Conservation (phyloP, 2,329 filamentous ascomycete genomes). For the Cordyceps cateniannulata region DNA sequence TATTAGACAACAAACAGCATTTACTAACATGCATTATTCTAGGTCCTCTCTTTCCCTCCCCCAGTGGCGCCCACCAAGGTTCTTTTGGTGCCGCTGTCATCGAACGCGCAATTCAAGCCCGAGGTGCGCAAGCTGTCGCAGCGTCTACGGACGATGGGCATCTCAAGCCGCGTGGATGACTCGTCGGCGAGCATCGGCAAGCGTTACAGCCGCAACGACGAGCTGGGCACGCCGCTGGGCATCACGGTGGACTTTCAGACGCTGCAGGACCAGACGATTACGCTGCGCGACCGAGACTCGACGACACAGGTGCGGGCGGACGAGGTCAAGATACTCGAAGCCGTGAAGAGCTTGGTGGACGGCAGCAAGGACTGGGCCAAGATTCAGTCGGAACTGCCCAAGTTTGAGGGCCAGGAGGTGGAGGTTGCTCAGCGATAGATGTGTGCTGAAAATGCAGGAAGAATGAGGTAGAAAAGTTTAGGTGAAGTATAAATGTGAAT, state of each 20-base stretch:
- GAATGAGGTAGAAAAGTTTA: background rate
- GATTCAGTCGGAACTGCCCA: constrained; percentile 69
- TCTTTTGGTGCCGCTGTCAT: constrained; percentile 81
- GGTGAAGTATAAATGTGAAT: constrained; percentile 14
- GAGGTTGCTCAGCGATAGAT: constrained; percentile 33
- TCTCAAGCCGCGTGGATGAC: constrained; percentile 84
- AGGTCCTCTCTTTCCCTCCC: constrained; percentile 49
- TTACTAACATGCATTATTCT: constrained; percentile 11
- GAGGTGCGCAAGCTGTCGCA: constrained; percentile 65
- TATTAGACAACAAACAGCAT: too few relatives aligned
- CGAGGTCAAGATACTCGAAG: constrained; percentile 71
- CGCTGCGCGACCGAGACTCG: constrained; percentile 82
- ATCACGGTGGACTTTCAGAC: constrained; percentile 97
- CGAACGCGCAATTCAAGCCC: constrained; percentile 74
- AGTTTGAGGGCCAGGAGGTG: constrained; percentile 72
- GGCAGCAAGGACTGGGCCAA: constrained; percentile 57
- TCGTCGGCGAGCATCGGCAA: constrained; percentile 90
- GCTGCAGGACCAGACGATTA: constrained; percentile 78
- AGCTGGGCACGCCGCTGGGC: constrained; percentile 88
- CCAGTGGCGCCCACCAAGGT: constrained; percentile 91
- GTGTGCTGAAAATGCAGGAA: background rate
- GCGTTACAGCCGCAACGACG: constrained; percentile 90
- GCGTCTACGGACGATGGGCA: constrained; percentile 66
- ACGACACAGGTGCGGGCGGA: constrained; percentile 84
- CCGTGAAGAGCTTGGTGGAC: constrained; percentile 52